Evolutionary conservation across 1,284 basidiomycete species (phyloP).

Genomic region (Cryptococcus hybrid): DNA sequence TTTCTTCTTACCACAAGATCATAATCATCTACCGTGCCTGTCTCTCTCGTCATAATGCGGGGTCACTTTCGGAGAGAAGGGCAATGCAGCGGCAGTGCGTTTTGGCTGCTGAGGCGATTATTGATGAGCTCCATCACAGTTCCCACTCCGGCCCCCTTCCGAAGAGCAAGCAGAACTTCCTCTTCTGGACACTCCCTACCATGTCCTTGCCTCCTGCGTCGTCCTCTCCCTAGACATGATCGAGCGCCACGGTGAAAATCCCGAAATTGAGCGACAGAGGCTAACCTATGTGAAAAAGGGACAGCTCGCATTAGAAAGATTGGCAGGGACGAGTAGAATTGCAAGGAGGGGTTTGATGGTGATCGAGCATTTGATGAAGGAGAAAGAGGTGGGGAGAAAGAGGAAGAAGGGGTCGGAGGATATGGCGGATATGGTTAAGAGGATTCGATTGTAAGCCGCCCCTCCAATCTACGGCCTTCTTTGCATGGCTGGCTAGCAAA

Average conservation of each 20-base stretch:
- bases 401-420: constrained; percentile 2
- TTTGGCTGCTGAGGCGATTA: constrained; percentile 9
- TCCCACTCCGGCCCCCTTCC: not conserved
- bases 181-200: constrained; percentile 23
- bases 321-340: too few relatives aligned
- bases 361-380: too few relatives aligned
- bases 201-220: constrained; percentile 19
- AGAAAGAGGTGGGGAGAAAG: constrained; percentile 11
- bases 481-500: too few relatives aligned
- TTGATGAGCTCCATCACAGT: constrained; percentile 16
- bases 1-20: too few relatives aligned
- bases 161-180: constrained; percentile 6
- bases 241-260: not conserved
- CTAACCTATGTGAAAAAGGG: constrained; percentile 10
- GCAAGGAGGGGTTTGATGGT: too few relatives aligned
- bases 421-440: constrained; percentile 1
- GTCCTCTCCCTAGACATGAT: constrained; percentile 21
- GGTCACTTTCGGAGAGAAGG: not conserved
- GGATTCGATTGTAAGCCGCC: too few relatives aligned
- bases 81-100: constrained; percentile 13
- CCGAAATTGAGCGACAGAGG: not conserved
- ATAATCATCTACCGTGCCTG: too few relatives aligned
- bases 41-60: too few relatives aligned
- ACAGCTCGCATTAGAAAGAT: constrained; percentile 5
- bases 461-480: too few relatives aligned